Conservation (phyloP, 305 asterid genomes). For the Fraxinus velutina region DNA sequence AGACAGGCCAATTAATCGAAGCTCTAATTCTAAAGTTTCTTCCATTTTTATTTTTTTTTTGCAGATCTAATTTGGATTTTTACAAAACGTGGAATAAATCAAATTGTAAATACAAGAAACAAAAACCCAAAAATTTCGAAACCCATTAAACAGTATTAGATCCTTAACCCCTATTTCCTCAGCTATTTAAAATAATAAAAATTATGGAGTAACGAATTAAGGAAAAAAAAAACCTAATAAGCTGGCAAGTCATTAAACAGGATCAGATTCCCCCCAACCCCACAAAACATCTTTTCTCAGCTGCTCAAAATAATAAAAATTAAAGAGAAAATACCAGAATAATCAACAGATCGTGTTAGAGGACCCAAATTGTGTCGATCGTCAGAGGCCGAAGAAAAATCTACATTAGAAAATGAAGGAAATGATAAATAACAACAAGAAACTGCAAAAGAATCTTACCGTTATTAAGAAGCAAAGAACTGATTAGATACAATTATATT, state of each 20-base stretch:
- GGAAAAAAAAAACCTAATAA: not conserved
- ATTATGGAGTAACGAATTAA: not conserved
- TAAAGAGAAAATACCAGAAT: not conserved
- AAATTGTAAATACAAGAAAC: not conserved
- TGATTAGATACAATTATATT: not conserved
- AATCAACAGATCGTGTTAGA: constrained; percentile 6
- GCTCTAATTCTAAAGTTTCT: not conserved
- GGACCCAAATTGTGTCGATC: constrained; percentile 21
- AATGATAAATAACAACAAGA: not conserved
- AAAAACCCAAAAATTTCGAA: not conserved
- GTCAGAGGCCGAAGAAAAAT: not conserved
- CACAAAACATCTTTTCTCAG: not conserved
- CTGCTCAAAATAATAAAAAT: constrained; percentile 7
- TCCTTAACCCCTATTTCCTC: not conserved
- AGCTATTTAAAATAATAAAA: not conserved
- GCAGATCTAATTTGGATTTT: not conserved
- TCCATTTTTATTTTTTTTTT: not conserved
- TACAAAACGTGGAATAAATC: not conserved
- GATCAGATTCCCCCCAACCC: not conserved
- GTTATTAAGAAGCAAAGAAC: constrained; percentile 8
- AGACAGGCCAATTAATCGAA: not conserved
- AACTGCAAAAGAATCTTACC: constrained; percentile 8
- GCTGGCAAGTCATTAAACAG: not conserved
- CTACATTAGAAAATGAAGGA: not conserved
- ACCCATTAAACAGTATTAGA: not conserved